These are phyloP conservation scores for Phytopythium kandeliae DNA, from an alignment of 352 stramenopile species.

Conservation along the genomic window DNA sequence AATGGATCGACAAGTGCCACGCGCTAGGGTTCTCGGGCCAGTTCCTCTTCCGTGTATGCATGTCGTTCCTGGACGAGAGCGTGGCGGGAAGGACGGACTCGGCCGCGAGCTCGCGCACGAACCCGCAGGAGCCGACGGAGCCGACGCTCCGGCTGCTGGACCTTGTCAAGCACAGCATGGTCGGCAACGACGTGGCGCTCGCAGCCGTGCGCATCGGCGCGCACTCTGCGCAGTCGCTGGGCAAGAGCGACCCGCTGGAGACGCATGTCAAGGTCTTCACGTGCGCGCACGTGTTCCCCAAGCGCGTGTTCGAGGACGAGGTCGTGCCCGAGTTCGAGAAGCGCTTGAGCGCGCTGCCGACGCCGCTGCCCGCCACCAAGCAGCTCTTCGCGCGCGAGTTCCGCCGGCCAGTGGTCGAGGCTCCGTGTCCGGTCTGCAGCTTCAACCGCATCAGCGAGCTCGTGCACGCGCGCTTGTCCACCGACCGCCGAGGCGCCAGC, in stretches of 20 bases:
- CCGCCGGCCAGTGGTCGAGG: slow-evolving; percentile 46
- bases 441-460: slow-evolving; percentile 75
- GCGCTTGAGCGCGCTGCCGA: slow-evolving; percentile 56
- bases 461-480: slow-evolving; percentile 29
- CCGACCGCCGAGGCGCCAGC: not conserved
- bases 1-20: slow-evolving; percentile 76
- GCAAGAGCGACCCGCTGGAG: slow-evolving; percentile 80
- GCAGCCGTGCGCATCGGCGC: slow-evolving; percentile 44
- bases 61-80: slow-evolving; percentile 44
- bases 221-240: slow-evolving; percentile 58
- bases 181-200: slow-evolving; percentile 63
- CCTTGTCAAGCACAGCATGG: slow-evolving; percentile 70
- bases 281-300: slow-evolving; percentile 78
- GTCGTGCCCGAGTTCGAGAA: slow-evolving; percentile 79
- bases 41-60: slow-evolving; percentile 76
- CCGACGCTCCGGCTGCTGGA: slow-evolving; percentile 39
- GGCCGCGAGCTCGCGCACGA: no score
- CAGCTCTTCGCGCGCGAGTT: slow-evolving; percentile 66
- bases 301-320: slow-evolving; percentile 84
- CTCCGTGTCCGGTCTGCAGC: slow-evolving; percentile 73
- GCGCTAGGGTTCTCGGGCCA: slow-evolving; percentile 67
- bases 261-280: slow-evolving; percentile 85
- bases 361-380: slow-evolving; percentile 58
- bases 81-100: slow-evolving; percentile 2
- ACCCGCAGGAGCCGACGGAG: slow-evolving; percentile 4